These are phyloP conservation scores for Trametes pubescens DNA, from an alignment of 1,284 basidiomycete species.

Conservation along the genomic window DNA sequence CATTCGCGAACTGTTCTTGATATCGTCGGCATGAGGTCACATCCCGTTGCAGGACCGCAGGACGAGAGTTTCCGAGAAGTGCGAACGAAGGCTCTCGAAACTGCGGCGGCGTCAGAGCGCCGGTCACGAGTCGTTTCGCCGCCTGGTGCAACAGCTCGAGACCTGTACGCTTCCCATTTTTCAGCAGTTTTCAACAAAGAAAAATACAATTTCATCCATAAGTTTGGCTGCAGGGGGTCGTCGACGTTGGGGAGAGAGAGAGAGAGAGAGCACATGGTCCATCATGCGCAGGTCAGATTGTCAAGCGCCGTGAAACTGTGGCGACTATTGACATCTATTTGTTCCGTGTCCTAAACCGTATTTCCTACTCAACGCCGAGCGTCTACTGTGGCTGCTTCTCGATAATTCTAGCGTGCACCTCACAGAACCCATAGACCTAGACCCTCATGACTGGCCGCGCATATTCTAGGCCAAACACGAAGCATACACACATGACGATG, in stretches of 20 bases:
- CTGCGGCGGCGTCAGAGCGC: neutral
- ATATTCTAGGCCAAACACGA: neutral
- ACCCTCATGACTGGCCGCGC: neutral
- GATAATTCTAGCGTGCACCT: neutral
- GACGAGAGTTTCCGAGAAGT: neutral
- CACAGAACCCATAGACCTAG: neutral
- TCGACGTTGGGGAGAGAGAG: too few relatives aligned
- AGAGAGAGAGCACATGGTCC: too few relatives aligned
- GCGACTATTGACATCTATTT: neutral
- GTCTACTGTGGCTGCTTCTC: neutral
- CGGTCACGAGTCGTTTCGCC: too few relatives aligned
- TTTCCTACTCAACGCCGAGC: neutral
- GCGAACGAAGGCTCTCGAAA: neutral
- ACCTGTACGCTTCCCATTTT: too few relatives aligned
- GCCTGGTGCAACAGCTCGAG: too few relatives aligned
- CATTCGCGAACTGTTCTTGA: neutral
- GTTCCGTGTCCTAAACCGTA: neutral
- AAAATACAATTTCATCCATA: too few relatives aligned
- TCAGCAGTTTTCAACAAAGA: too few relatives aligned
- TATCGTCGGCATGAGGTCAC: neutral
- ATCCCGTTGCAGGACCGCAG: too few relatives aligned
- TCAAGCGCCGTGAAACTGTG: too few relatives aligned
- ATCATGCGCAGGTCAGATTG: too few relatives aligned
- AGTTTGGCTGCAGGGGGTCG: too few relatives aligned
- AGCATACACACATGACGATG: too few relatives aligned